Base-by-base conservation (phyloP, 148 eudicot species). In the Spergularia marina region DNA sequence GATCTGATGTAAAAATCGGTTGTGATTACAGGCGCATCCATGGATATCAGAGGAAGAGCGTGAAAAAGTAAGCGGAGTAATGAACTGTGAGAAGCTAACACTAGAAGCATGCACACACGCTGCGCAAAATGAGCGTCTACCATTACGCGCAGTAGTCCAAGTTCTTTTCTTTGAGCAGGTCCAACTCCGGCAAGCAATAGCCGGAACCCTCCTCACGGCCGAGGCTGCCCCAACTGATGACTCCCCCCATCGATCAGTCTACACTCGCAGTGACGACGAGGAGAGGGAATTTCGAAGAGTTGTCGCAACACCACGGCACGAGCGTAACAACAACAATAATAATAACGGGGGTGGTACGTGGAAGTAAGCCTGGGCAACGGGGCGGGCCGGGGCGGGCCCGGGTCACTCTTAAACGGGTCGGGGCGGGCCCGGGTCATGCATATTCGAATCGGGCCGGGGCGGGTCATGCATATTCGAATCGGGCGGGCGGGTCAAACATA, bases 31-130 rank as follows among this genome's bases (percentile, higher is more conserved):
- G 98, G 94, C 99, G 21, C 99, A 95, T 92, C 86, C 94, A n/a
- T 87, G 90, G 92, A 79, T 90, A 70, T 65, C 89, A 17, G 97
- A 95, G 76, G 75, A 63, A 18, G 97, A 91, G 1, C 79, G 96
- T 5, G 99, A 95, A 86, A 88, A 78, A 70, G 83, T 95, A 4
- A 83, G 90, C 68, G 87, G 96, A 39, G 78, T 88, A 40, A 87
- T 95, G 89, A 93, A 95, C 78, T 92, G 88, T 77, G 92, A 87
- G 82, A 95, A 95, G 82, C 91, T 95, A 60, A 92, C 99, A 34
- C 66, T 95, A 15, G 99, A 95, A 77, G 99, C 99, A 17, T 95
- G 99, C 88, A 89, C 99, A 21, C 99, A 95, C 81, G 99, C 99
- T 0, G 96, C 99, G 0, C 99, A 95, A 73, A 95, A 95, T 78